Evolutionary conservation across 352 stramenopile genomes (phyloP).

Genomic region (Phytophthora multivora): DNA sequence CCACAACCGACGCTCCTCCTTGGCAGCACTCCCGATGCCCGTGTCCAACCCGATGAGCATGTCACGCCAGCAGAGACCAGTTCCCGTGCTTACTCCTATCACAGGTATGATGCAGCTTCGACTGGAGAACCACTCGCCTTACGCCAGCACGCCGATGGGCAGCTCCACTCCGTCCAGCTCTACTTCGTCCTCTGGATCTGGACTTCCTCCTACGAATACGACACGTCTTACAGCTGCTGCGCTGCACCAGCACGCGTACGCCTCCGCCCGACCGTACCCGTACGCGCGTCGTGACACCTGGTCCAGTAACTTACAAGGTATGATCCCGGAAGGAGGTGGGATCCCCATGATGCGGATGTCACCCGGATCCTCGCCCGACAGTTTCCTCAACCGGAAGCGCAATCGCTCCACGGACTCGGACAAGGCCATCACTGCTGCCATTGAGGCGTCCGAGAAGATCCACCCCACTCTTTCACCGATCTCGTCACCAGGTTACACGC

Average conservation of each 20-base stretch:
- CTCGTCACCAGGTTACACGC: constrained; percentile 29
- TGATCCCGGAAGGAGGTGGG: constrained; percentile 42
- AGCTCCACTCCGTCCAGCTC: constrained; percentile 29
- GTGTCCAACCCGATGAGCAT: constrained; percentile 30
- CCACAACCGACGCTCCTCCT: constrained; percentile 49
- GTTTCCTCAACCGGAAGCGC: constrained; percentile 68
- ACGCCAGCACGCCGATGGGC: constrained; percentile 20
- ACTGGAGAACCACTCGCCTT: constrained; percentile 50
- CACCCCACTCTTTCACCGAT: constrained; percentile 34
- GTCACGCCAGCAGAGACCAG: constrained; percentile 24
- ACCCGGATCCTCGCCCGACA: constrained; percentile 35
- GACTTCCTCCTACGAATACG: constrained; percentile 17
- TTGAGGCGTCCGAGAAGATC: constrained; percentile 62
- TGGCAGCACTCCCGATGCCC: constrained; percentile 59
- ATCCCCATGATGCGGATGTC: constrained; percentile 45
- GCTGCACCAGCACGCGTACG: constrained; percentile 57
- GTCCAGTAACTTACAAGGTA: constrained; percentile 34
- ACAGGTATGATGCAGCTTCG: constrained; percentile 78
- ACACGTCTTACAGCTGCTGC: constrained; percentile 37
- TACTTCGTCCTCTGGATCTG: constrained; percentile 17
- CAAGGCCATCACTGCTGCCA: constrained; percentile 56
- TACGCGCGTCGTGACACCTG: constrained; percentile 45
- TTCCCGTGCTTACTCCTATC: constrained; percentile 64
- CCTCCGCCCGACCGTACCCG: constrained; percentile 46
- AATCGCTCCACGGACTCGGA: constrained; percentile 75